Evolutionary conservation across 108 stramenopile genomes (phyloP), one percentile per base, ranked within the genome.

Genomic region (Thalassiosira profunda): DNA sequence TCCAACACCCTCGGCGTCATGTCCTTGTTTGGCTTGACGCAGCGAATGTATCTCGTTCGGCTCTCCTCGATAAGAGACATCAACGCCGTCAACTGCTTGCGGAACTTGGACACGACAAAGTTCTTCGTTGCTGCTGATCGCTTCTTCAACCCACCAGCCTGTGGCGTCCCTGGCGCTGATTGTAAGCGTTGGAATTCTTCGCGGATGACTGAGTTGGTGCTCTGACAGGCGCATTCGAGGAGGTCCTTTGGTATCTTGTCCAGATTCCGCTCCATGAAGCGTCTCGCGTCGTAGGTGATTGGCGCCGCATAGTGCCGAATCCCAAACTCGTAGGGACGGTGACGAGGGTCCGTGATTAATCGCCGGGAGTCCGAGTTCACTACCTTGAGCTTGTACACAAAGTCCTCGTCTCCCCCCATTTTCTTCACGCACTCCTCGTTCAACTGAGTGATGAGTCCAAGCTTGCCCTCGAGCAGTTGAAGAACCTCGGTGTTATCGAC

Each of bases 381-480:
- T 6, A 86, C 75, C 48, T 79, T 79, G 48, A 79, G 58, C 58
- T 93, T 93, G 70, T 79, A 85, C 0, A 96, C 95, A 60, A 91
- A 96, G 18, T 79, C 75, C 47, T 82, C 80, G 63, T 95, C 94
- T 38, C 81, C 90, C 1, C 97, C 97, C 29, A 85, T 85, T 14
- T 91, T 91, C 14, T 86, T 74, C 24, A 95, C 60, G 77, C 98
- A 98, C 68, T 98, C 97, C 72, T 98, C 99, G 63, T 98, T 97
- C 18, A 99, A 80, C 63, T 89, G 80, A 28, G 62, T 76, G 5
- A 99, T 76, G 25, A 98, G 51, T 7, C 99, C 99, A 44, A 81
- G 64, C 25, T 74, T 77, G 48, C 93, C 94, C 66, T 99, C 98
- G 14, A 99, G 84, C 10, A 98, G 70, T 25, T 91, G 82, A 35